Conservation (phyloP, 441 rosid genomes). For the Gossypium davidsonii region DNA sequence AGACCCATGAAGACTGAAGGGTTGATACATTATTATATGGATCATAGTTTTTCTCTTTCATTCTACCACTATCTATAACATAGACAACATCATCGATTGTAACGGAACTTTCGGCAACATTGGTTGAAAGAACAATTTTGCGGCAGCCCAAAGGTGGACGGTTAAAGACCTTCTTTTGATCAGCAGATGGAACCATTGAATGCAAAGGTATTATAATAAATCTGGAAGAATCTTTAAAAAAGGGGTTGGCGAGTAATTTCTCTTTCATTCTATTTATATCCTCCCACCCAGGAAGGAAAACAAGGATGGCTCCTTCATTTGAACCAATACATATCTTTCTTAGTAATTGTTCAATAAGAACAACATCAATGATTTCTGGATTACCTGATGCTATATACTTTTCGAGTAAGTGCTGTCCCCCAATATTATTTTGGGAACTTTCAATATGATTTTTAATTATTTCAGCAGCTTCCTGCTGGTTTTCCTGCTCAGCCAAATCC, state of each 20-base stretch:
- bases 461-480: constrained; percentile 64
- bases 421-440: constrained; percentile 24
- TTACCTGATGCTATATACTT: constrained; percentile 57
- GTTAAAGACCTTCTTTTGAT: constrained; percentile 77
- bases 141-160: constrained; percentile 82
- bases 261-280: constrained; percentile 64
- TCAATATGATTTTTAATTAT: constrained; percentile 45
- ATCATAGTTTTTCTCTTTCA: constrained; percentile 97
- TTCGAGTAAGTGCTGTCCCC: constrained; percentile 51
- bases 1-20: constrained; percentile 89
- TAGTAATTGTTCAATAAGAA: constrained; percentile 67
- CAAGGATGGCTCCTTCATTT: constrained; percentile 80
- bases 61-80: constrained; percentile 93
- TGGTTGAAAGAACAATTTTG: constrained; percentile 83
- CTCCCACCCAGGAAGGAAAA: constrained; percentile 99
- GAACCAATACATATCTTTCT: constrained; percentile 72
- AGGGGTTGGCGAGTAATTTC: constrained; percentile 48
- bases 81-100: constrained; percentile 96
- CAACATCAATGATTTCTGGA: constrained; percentile 64
- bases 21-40: constrained; percentile 88
- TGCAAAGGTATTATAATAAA: constrained; percentile 74
- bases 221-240: constrained; percentile 52
- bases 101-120: constrained; percentile 90
- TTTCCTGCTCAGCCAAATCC: constrained; percentile 60
- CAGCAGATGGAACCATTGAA: constrained; percentile 84